phyloP scores from a whole-genome alignment of 179 eudicot genomes.

The Drosera spatulata region DNA sequence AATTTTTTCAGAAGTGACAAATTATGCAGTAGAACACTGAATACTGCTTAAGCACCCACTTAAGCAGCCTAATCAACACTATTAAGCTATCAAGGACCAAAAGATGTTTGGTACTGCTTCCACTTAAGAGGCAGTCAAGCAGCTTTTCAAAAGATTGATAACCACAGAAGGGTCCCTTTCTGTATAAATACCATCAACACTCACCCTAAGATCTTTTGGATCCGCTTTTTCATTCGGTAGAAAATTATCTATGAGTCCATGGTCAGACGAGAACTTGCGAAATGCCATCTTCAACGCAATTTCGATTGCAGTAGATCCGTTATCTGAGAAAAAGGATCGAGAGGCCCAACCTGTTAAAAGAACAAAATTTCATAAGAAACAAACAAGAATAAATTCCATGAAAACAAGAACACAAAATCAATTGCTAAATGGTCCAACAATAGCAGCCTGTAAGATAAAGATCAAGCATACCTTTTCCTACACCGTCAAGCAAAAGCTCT shows the following conservation, averaged over 20 bases:
- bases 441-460: too few species aligned
- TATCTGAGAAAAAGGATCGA: slow-evolving; percentile 80
- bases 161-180: background rate
- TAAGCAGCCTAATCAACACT: too few species aligned
- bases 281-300: slow-evolving; percentile 98
- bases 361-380: background rate
- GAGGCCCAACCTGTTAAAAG: slow-evolving; percentile 85
- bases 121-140: too few species aligned
- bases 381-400: background rate
- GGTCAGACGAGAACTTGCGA: slow-evolving; percentile 72
- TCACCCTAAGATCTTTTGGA: slow-evolving; percentile 63
- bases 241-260: slow-evolving; percentile 28
- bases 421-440: too few species aligned
- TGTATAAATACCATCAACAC: slow-evolving; percentile 3
- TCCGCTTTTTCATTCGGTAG: slow-evolving; percentile 12
- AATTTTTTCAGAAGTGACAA: too few species aligned
- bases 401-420: too few species aligned
- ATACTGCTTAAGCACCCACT: too few species aligned
- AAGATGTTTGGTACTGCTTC: too few species aligned
- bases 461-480: slow-evolving; percentile 58
- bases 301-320: slow-evolving; percentile 97
- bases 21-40: too few species aligned
- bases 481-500: slow-evolving; percentile 93
- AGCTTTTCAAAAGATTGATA: too few species aligned
- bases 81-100: too few species aligned